These are phyloP conservation scores for Colletotrichum truncatum DNA, from an alignment of 2,329 filamentous ascomycete species.

Conservation along the genomic window DNA sequence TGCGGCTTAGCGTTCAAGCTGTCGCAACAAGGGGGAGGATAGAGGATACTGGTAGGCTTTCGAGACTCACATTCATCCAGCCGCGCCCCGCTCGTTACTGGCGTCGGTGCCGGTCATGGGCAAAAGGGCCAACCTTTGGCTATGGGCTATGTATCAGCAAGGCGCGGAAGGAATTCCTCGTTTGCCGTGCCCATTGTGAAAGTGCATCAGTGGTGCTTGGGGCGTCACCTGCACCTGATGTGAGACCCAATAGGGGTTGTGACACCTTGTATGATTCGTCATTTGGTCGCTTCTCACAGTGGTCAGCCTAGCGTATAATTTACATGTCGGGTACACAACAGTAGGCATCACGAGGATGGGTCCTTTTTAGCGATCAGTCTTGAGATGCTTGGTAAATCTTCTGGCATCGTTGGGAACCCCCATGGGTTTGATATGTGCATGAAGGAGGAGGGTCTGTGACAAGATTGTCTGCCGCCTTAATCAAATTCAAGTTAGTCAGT, in stretches of 20 bases:
- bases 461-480: neutral
- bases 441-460: neutral
- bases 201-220: neutral
- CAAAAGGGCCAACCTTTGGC: neutral
- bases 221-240: neutral
- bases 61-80: neutral
- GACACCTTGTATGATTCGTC: neutral
- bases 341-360: neutral
- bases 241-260: neutral
- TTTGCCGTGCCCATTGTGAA: neutral
- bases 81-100: neutral
- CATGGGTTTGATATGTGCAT: neutral
- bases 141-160: neutral
- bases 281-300: neutral
- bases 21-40: neutral
- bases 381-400: no score
- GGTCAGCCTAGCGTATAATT: neutral
- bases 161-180: constrained; percentile 4
- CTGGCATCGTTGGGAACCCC: no score
- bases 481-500: neutral
- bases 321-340: neutral
- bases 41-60: neutral
- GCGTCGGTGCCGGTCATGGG: neutral
- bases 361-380: no score
- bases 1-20: constrained; percentile 9